Base-by-base conservation (phyloP, 1,139 yeast genomes). In the Suhomyces guaymorum region DNA sequence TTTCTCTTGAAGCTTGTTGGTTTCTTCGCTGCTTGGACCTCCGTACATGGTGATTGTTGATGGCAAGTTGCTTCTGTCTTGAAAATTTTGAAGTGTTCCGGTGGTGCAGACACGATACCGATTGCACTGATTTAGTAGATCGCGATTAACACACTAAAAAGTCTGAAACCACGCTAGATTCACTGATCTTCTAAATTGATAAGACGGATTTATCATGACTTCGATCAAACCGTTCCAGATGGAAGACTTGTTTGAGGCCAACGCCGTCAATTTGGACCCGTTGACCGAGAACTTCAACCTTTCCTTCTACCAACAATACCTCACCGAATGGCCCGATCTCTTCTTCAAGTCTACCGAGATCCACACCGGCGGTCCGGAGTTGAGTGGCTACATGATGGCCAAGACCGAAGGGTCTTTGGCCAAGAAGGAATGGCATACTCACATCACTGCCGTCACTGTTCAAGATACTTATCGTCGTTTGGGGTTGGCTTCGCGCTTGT, bases 401-500 rank as follows among this genome's bases (percentile, higher is more conserved):
- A 94, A 94, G 59, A 82, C 95, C 3, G 98, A 94, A 59, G 98
- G 98, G 1, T 52, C 62, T 36, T 44, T 69, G 25, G 64, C 68
- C 15, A 78, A 73, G 12, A 77, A 73, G 36, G 95, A 89, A 46
- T 92, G 97, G 96, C 99, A 94, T 54, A 80, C 96, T 1, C 99
- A 94, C 59, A 89, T 94, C 38, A 89, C 97, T 0, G 98, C 98
- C 0, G 96, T 94, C 3, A 89, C 98, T 0, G 84, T 94, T 1
- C 84, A 84, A 42, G 82, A 86, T 16, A 81, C 80, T 35, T 90
- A 84, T 53, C 68, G 99, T 40, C 67, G 98, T 41, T 71, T 92
- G 14, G 95, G 96, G 2, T 66, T 90, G 31, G 98, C 97, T 1
- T 79, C 85, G 3, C 75, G 75, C 41, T 69, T 90, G 37, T 90